Percentiles rank a stretch among this genome's conserved stretches.
Conservation (phyloP, 768 basidiomycete species). For the Mycena vulgaris region DNA sequence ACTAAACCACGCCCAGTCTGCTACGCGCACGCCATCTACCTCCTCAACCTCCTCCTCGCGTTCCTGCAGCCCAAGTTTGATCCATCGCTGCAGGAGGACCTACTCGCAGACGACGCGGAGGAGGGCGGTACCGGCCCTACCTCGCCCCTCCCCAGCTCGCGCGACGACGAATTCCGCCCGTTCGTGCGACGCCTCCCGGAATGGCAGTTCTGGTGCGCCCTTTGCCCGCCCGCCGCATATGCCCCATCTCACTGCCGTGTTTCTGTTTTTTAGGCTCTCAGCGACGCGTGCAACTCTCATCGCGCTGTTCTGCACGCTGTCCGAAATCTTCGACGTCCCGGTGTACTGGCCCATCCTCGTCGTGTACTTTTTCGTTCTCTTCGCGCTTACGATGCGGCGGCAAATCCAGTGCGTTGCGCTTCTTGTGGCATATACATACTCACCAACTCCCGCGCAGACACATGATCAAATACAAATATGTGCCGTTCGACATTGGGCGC, state of each 20-base stretch:
- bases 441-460: conserved; percentile 67
- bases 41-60: conserved; percentile 95
- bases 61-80: conserved; percentile 99
- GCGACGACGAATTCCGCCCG: conserved; percentile 96
- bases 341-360: conserved; percentile 99
- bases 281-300: conserved; percentile 91
- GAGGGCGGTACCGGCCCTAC: conserved; percentile 83
- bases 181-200: conserved; percentile 96
- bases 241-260: not conserved
- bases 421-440: conserved; percentile 16
- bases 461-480: conserved; percentile 99
- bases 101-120: conserved; percentile 95
- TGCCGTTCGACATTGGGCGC: conserved; percentile 96
- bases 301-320: conserved; percentile 85
- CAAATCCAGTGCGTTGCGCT: conserved; percentile 88
- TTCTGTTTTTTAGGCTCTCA: conserved; percentile 76
- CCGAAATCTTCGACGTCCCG: conserved; percentile 92
- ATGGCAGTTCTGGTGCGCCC: conserved; percentile 92
- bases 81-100: conserved; percentile 93
- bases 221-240: conserved; percentile 6
- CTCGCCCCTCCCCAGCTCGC: conserved; percentile 74
- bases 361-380: conserved; percentile 96
- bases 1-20: conserved; percentile 21
- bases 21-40: conserved; percentile 90
- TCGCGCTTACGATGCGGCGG: conserved; percentile 94